Evolutionary conservation across 192 early-diverging fungal species (phyloP).

Genomic region (Entomortierella parvispora): DNA sequence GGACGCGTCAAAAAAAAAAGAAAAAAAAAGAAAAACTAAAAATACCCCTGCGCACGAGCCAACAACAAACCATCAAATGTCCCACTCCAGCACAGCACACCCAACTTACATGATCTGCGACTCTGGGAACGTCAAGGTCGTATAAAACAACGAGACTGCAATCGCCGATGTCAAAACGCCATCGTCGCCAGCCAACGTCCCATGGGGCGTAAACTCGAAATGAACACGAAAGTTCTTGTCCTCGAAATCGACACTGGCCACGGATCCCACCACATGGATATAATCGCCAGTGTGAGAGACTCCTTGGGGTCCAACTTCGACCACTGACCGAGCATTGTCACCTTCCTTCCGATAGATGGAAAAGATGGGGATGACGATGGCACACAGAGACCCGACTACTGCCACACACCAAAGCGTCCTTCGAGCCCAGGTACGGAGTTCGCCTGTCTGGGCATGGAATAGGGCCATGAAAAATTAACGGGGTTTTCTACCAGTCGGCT

Average conservation of each 20-base stretch:
- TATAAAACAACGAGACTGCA: constrained; percentile 37
- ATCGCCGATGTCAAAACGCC: constrained; percentile 37
- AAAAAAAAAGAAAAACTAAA: neutral
- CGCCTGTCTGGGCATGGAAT: constrained; percentile 22
- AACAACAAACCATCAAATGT: no score
- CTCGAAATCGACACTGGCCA: constrained; percentile 57
- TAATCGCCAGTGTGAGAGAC: constrained; percentile 46
- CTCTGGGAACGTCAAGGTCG: constrained; percentile 40
- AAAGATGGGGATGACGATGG: constrained; percentile 43
- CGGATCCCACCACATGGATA: constrained; percentile 48
- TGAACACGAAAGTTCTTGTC: constrained; percentile 58
- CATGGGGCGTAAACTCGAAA: constrained; percentile 57
- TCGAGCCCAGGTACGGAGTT: constrained; percentile 30
- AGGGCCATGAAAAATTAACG: constrained; percentile 11
- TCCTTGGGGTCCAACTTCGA: constrained; percentile 34
- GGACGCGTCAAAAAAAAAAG: neutral
- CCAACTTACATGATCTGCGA: constrained; percentile 50
- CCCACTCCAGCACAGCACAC: no score
- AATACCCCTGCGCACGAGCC: neutral
- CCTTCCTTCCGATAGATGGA: constrained; percentile 38
- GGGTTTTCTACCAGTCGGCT: no score
- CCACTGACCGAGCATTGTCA: constrained; percentile 24
- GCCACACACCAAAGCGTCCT: constrained; percentile 25
- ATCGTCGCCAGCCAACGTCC: constrained; percentile 50
- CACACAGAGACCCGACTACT: constrained; percentile 35